These are phyloP conservation scores for Morella rubra DNA, from an alignment of 306 rosid genomes.

Conservation along the genomic window DNA sequence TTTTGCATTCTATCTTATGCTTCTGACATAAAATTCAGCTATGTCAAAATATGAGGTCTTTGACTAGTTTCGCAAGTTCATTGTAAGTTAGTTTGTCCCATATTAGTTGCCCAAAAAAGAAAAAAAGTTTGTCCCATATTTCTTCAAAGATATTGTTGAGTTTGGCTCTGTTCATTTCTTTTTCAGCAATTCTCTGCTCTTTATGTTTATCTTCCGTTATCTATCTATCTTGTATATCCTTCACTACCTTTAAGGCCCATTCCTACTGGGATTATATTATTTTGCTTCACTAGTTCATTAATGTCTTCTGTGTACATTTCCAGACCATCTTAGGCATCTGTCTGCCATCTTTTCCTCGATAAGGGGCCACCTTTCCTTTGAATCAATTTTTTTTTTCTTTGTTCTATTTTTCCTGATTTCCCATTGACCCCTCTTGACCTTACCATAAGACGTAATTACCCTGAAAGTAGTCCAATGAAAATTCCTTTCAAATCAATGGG, in stretches of 20 bases:
- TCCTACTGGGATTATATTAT: not conserved
- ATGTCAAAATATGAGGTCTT: not conserved
- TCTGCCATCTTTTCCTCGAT: not conserved
- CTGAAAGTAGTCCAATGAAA: not conserved
- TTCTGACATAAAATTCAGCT: not conserved
- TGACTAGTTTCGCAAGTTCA: not conserved
- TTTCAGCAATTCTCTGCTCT: not conserved
- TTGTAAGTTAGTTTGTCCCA: not conserved
- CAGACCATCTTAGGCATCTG: not conserved
- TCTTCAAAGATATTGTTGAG: not conserved
- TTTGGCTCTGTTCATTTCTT: not conserved
- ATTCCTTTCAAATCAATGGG: not conserved
- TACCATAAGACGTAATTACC: not conserved
- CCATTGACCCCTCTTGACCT: not conserved
- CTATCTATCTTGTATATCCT: not conserved
- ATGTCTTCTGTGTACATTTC: not conserved
- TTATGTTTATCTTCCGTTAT: not conserved
- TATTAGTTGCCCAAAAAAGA: not conserved
- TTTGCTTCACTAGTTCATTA: not conserved
- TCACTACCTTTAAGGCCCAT: not conserved
- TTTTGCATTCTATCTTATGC: not conserved
- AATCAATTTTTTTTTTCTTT: not conserved
- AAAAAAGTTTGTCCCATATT: not conserved
- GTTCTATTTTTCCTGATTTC: not conserved
- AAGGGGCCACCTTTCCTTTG: slow-evolving; percentile 2